These are phyloP conservation scores for Boechera retrofracta DNA, from an alignment of 345 rosid species.

Conservation along the genomic window DNA sequence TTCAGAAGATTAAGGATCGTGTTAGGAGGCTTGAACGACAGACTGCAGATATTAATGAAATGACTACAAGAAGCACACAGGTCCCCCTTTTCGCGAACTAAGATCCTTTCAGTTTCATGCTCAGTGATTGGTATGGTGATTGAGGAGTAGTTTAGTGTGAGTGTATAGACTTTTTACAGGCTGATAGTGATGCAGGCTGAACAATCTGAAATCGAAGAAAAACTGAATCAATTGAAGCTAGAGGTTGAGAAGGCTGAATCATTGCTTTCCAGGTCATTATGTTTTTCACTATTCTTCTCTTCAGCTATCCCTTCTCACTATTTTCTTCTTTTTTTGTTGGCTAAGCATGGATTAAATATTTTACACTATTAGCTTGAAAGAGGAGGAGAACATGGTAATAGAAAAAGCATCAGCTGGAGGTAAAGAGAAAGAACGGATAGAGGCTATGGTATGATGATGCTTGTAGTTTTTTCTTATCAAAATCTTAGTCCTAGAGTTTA, in stretches of 20 bases:
- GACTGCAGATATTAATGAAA: constrained; percentile 67
- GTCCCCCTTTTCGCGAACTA: constrained; percentile 42
- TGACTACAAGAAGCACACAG: constrained; percentile 72
- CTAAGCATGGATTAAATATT: background rate
- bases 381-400: constrained; percentile 59
- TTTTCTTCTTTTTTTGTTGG: background rate
- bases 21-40: constrained; percentile 60
- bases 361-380: constrained; percentile 59
- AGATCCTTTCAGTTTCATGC: constrained; percentile 6
- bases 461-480: constrained; percentile 9
- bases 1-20: constrained; percentile 52
- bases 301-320: background rate
- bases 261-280: constrained; percentile 56
- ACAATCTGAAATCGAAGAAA: constrained; percentile 72
- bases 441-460: constrained; percentile 56
- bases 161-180: constrained; percentile 20
- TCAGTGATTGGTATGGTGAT: constrained; percentile 2
- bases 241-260: constrained; percentile 59
- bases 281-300: background rate
- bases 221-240: constrained; percentile 54
- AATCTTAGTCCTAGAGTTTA: background rate
- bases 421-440: constrained; percentile 54
- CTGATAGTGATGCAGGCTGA: constrained; percentile 63
- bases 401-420: constrained; percentile 48
- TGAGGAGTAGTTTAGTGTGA: constrained; percentile 6